Evolutionary conservation across 208 protist genomes (phyloP), one percentile per base, ranked within the genome.

Genomic region (Crithidia sp.): DNA sequence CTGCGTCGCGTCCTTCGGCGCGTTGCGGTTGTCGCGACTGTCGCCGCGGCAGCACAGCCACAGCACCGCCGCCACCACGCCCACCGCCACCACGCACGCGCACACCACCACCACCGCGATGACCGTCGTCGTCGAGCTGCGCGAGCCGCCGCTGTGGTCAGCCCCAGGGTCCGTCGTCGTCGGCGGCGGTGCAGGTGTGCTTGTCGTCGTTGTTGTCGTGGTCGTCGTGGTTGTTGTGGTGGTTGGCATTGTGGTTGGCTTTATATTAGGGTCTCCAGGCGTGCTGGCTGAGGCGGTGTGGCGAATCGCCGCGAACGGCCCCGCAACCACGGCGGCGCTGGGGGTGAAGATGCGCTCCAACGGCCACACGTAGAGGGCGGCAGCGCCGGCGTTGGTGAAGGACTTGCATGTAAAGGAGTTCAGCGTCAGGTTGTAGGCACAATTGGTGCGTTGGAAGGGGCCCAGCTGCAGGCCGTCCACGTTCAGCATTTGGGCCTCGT

Each of bases 11-110:
- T 90, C 79, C 61, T 87, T 92, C 19, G 76, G 85, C 9, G 86
- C 86, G 59, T 85, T 85, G 57, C 53, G n/a, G 76, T 86, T 86
- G 76, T 91, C 71, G 37, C 85, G 77, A 7, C 64, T 79, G 67
- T 85, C 66, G 19, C 67, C 67, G 13, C 17, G 16, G 67, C 60
- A 80, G 47, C 57, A 71, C 44, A 59, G 45, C 28, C 53, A 67
- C 41, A 72, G n/a, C 36, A 79, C 39, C 52, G 58, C 17, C 69
- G 40, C 56, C 12, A 79, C 13, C 10, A 65, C 44, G 4, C 74
- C 40, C 17, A 62, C 7, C 6, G 14, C 60, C 0, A 56, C 37
- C 10, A 61, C 16, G 5, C 49, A 28, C 7, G 57, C 50, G 17
- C 70, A 13, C 5, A 74, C 28, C 0, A 45, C 9, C 37, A 39